Evolutionary conservation across 129 eudicot species (phyloP).

Genomic region (Arctium lappa): DNA sequence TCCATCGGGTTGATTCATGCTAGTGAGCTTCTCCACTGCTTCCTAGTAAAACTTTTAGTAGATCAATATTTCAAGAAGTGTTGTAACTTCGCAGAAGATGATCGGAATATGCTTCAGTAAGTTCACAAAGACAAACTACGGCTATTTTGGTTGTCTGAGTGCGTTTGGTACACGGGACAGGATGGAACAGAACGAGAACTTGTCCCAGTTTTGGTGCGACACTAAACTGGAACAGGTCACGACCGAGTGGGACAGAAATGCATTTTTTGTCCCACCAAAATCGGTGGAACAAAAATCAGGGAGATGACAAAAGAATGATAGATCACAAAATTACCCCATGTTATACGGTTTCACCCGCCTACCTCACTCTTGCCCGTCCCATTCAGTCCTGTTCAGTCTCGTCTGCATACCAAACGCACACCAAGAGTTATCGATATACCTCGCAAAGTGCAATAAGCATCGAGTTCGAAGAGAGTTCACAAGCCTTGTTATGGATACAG

Average conservation of each 20-base stretch:
- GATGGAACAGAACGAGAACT: background rate
- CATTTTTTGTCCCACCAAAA: background rate
- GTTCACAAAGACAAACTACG: background rate
- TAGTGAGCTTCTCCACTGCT: constrained; percentile 82
- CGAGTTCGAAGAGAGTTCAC: constrained; percentile 61
- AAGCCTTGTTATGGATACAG: constrained; percentile 49
- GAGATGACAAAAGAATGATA: background rate
- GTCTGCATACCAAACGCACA: background rate
- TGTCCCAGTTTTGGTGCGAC: background rate
- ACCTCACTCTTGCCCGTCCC: background rate
- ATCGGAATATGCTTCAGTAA: background rate
- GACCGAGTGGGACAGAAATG: no score
- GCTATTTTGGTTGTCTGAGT: background rate
- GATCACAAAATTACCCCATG: background rate
- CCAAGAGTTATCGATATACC: constrained; percentile 37
- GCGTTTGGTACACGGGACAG: background rate
- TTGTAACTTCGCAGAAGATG: background rate
- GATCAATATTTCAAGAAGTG: constrained; percentile 21
- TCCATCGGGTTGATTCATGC: constrained; percentile 95
- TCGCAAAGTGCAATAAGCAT: constrained; percentile 94
- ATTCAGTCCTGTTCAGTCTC: background rate
- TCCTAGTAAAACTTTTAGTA: constrained; percentile 43
- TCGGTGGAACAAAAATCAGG: background rate
- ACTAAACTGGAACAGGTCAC: no score
- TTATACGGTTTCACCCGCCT: background rate